Evolutionary conservation across 495 filamentous ascomycete species (phyloP).

Genomic region (Trichocladium antarcticum): DNA sequence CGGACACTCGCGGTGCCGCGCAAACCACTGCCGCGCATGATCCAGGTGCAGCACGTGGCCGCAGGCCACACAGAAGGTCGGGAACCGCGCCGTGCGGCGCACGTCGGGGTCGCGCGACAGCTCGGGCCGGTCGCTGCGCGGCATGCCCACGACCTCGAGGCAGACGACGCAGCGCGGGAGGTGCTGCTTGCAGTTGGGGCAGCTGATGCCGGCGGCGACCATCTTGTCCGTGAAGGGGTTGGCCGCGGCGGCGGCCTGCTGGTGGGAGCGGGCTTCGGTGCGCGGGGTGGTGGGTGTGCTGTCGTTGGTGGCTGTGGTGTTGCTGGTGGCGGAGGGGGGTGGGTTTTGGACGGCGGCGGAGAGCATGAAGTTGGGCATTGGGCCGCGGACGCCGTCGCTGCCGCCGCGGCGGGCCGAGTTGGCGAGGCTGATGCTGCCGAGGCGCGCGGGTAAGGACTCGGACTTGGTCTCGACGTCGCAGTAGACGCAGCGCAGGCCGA

Average conservation of each 20-base stretch:
- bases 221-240: conserved; percentile 38
- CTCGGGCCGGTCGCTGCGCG: conserved; percentile 45
- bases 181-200: conserved; percentile 75
- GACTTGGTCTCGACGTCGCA: conserved; percentile 47
- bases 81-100: conserved; percentile 39
- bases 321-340: conserved; percentile 1
- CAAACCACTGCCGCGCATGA: conserved; percentile 84
- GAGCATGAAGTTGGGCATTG: conserved; percentile 15
- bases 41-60: conserved; percentile 84
- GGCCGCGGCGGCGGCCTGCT: conserved; percentile 20
- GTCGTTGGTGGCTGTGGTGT: conserved; percentile 4
- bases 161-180: conserved; percentile 86
- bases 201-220: conserved; percentile 49
- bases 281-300: conserved; percentile 4
- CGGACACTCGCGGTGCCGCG: conserved; percentile 66
- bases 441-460: conserved; percentile 1
- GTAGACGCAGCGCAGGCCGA: conserved; percentile 73
- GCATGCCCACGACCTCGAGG: conserved; percentile 70
- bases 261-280: conserved; percentile 7
- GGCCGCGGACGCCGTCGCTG: neutral
- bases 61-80: conserved; percentile 79
- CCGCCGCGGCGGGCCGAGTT: neutral
- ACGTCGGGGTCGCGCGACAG: conserved; percentile 41
- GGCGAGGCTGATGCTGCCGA: conserved; percentile 9
- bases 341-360: neutral